Evolutionary conservation across 2,329 filamentous ascomycete genomes (phyloP).

Genomic region (Diaporthe sp.): DNA sequence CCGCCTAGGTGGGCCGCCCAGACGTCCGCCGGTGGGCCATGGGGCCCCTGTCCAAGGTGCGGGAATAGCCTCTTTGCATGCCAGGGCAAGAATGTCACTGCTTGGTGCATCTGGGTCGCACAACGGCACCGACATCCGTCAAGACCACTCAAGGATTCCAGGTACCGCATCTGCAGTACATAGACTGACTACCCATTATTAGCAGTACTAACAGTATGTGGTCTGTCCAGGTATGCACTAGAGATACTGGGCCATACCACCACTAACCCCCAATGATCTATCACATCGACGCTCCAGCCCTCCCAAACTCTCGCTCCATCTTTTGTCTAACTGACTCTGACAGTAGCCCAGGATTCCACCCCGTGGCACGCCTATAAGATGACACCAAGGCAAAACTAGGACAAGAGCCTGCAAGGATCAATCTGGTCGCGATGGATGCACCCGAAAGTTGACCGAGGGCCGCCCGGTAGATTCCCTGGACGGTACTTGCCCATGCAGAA

Average conservation of each 20-base stretch:
- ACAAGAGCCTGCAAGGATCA: conserved; percentile 13
- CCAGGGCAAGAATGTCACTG: conserved; percentile 26
- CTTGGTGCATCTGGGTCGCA: not conserved
- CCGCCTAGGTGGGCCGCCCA: conserved; percentile 27
- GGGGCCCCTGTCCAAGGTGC: conserved; percentile 16
- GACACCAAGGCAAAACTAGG: conserved; percentile 15
- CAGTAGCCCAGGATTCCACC: conserved; percentile 10
- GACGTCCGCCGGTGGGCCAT: conserved; percentile 15
- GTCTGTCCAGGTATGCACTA: not conserved
- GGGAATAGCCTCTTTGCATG: conserved; percentile 29
- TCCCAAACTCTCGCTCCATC: conserved; percentile 18
- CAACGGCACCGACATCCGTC: conserved; percentile 26
- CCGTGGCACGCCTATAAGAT: conserved; percentile 16
- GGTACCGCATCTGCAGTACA: not conserved
- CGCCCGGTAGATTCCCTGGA: not conserved
- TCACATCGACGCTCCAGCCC: not conserved
- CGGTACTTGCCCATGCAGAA: not conserved
- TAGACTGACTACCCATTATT: not conserved
- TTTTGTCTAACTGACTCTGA: conserved; percentile 10
- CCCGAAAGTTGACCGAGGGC: conserved; percentile 32
- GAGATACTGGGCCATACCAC: not conserved
- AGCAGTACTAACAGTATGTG: not conserved
- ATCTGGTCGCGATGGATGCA: conserved; percentile 15
- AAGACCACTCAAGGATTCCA: not conserved
- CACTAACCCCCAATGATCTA: conserved; percentile 11